Conservation (phyloP, 2,329 filamentous ascomycete species). For the Aspergillus sp. region DNA sequence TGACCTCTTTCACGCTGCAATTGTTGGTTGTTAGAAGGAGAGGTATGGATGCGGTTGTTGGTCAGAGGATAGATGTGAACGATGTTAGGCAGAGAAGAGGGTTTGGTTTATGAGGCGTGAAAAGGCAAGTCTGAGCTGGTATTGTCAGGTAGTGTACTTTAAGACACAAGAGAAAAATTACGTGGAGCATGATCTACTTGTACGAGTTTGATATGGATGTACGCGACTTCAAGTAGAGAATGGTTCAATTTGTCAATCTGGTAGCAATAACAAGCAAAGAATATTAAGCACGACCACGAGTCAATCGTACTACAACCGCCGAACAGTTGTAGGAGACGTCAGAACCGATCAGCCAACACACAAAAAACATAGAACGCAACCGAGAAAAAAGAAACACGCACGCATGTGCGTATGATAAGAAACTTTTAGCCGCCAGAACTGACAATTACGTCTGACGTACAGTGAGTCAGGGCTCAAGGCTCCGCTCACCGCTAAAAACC, state of each 20-base stretch:
- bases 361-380: conserved; percentile 5
- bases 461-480: conserved; percentile 27
- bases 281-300: conserved; percentile 39
- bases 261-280: conserved; percentile 10
- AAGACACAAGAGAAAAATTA: background rate
- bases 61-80: background rate
- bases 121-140: conserved; percentile 33
- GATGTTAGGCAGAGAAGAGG: background rate
- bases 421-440: conserved; percentile 25
- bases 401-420: conserved; percentile 4
- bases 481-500: conserved; percentile 26
- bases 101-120: conserved; percentile 13
- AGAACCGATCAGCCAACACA: conserved; percentile 38
- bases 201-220: too few species aligned
- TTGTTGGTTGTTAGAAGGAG: background rate
- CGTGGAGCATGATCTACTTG: background rate
- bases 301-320: conserved; percentile 30
- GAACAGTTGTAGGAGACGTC: conserved; percentile 39
- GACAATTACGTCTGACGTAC: conserved; percentile 20
- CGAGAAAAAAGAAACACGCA: background rate
- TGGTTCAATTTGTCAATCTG: background rate
- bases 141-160: background rate
- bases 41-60: background rate
- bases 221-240: background rate
- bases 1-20: background rate